Base-by-base conservation (phyloP, 495 filamentous ascomycete genomes). In the Aspergillus homomorphus region DNA sequence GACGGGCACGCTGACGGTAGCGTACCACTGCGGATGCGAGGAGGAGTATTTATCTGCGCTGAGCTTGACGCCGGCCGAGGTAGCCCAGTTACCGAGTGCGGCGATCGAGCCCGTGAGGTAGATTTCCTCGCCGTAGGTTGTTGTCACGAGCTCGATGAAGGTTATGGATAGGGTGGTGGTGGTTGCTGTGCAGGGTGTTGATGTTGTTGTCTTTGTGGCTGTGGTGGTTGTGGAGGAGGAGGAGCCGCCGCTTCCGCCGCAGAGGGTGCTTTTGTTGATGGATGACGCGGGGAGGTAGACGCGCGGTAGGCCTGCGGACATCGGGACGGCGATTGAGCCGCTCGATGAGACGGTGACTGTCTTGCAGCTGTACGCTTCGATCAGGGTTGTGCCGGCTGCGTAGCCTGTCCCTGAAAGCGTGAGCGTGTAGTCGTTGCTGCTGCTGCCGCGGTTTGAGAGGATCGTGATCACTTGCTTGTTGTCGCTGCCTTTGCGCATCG, bases 401-500 rank as follows among this genome's bases (percentile, higher is more conserved):
- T 72, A 80, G 0, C 74, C 77, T 2, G 69, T 73, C 16, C 66
- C 66, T 7, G 58, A 46, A 3, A 89, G 68, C 4, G 70, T 75
- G 22, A 84, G 70, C 2, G 74, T 76, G 56, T 79, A 79, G 7
- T 66, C 62, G 21, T 62, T 67, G 3, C 79, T 78, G 14, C 62
- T 62, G 0, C 68, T 57, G 1, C 87, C 87, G 4, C 71, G 62
- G 62, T 88, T 89, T 7, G 82, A 80, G 46, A 85, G 74, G 4
- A 89, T 74, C 1, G 80, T 80, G 57, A 91, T 72, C 53, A 86
- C 70, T 58, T 86, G 80, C 5, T 63, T 67, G 4, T 75, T 77
- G 10, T 72, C 62, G 57, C 50, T 63, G 18, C 87, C 87, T 70
- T 91, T 91, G 43, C 84, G 76, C 72, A 87, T 80, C 12, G 80